Percentiles rank a stretch among this genome's conserved stretches.
Evolutionary conservation across 108 stramenopile species (phyloP).

Genomic region (Skeletonema potamos): DNA sequence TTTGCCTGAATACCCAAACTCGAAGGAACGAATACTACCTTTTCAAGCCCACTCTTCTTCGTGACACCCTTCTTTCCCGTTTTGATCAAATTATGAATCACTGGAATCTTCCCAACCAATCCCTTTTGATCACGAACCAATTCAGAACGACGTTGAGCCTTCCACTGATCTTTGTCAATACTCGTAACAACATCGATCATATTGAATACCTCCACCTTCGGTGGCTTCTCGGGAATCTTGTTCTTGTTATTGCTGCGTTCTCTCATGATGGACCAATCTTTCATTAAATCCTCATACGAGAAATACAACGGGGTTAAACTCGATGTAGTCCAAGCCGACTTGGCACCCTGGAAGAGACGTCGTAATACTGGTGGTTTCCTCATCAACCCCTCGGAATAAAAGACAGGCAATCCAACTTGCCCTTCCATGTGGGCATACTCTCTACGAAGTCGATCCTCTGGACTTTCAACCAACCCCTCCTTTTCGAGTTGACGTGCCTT

Average conservation of each 20-base stretch:
- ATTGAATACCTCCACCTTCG: conserved; percentile 78
- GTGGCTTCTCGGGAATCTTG: conserved; percentile 55
- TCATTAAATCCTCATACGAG: conserved; percentile 81
- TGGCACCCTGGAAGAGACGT: conserved; percentile 47
- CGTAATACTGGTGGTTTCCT: conserved; percentile 39
- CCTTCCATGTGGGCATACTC: conserved; percentile 80
- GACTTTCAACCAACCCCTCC: conserved; percentile 38
- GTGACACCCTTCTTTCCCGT: not conserved
- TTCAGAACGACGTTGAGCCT: conserved; percentile 25
- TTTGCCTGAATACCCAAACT: conserved; percentile 65
- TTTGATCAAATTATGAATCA: conserved; percentile 26
- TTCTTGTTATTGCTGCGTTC: conserved; percentile 30
- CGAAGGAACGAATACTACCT: conserved; percentile 70
- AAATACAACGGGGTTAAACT: conserved; percentile 70
- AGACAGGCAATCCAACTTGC: conserved; percentile 76
- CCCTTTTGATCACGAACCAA: conserved; percentile 36
- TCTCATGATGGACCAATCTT: conserved; percentile 64
- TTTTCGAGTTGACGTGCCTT: conserved; percentile 46
- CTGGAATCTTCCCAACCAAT: conserved; percentile 28
- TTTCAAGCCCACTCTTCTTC: conserved; percentile 37
- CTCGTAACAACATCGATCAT: conserved; percentile 76
- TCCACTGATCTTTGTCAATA: conserved; percentile 69
- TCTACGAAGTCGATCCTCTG: conserved; percentile 20
- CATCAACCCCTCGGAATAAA: conserved; percentile 65
- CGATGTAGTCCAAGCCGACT: conserved; percentile 32